These are phyloP conservation scores for Naegleria gruberi DNA, from an alignment of 208 protist genomes.

Conservation along the genomic window DNA sequence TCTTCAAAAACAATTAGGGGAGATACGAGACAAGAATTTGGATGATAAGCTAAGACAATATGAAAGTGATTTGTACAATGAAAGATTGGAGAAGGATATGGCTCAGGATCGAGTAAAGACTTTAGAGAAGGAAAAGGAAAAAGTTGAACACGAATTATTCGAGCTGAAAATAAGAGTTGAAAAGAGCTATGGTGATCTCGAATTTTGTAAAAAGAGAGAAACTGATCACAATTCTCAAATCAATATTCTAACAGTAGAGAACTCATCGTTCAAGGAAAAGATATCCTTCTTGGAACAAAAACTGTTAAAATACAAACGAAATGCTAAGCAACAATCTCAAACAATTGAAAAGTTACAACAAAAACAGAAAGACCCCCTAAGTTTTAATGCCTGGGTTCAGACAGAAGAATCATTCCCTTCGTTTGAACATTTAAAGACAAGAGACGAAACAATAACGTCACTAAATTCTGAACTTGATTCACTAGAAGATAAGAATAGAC, in stretches of 20 bases:
- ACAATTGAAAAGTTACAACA: background rate
- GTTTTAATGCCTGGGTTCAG: background rate
- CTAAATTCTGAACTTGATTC: background rate
- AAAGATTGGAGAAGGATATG: background rate
- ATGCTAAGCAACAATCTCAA: background rate
- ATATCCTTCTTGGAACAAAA: background rate
- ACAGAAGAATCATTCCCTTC: background rate
- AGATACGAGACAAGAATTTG: background rate
- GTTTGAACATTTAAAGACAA: background rate
- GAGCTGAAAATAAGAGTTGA: background rate
- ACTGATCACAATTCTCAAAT: background rate
- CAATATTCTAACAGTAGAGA: background rate
- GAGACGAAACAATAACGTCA: background rate
- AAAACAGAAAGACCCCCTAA: background rate
- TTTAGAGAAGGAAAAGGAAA: background rate
- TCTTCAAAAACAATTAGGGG: background rate
- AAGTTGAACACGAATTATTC: background rate
- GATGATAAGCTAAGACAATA: background rate
- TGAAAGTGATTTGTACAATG: background rate
- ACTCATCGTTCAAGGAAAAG: background rate
- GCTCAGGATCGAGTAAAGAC: background rate
- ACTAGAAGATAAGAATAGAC: background rate
- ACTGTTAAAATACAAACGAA: background rate
- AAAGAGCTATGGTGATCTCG: background rate
- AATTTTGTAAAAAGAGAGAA: background rate